Base-by-base conservation (phyloP, 75 land plant genomes). In the Cunninghamia lanceolata region DNA sequence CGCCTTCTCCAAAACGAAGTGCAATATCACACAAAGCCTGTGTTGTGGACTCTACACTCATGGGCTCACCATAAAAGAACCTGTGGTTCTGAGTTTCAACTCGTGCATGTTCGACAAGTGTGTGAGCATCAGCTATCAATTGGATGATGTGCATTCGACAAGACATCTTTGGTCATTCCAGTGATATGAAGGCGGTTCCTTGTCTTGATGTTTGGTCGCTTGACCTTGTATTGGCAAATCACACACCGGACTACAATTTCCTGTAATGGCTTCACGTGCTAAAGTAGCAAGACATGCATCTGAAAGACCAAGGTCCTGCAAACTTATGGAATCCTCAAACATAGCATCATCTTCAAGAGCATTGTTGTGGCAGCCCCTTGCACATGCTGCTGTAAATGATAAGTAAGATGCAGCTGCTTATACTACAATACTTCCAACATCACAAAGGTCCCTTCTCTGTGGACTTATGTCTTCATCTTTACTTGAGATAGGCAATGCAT, bases 1-100 rank as follows among this genome's bases (percentile, higher is more conserved):
- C 99, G 13, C 99, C 99, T 86, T 98, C 99, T 80, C 99, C 99
- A 91, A 98, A 98, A n/a, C 99, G 93, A 76, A 98, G 94, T 50
- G 99, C 99, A 42, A 98, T 91, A 85, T 98, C 99, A 90, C 99
- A 98, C 54, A 98, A 84, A 76, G 99, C 99, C 90, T 98, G 99
- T 9, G 99, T 98, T 71, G 99, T 95, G n/a, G 99, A 96, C 92
- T 98, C 99, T 50, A 95, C 96, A 32, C 96, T 92, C 99, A 98
- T 98, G 19, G 99, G 96, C 87, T 96, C 98, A 52, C 98, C 98
- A 89, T 98, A 98, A 42, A 99, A 96, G 86, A 98, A 98, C 89
- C 99, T 93, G 90, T 96, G 99, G 84, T 98, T 96, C 99, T 97
- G 99, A 77, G 98, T 97, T 88, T 97, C 99, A 78, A 96, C 96